A percentile compares a stretch with the other conserved stretches of the same genome.
Conservation (phyloP, 495 filamentous ascomycete species). For the Glarea lozoyensis region DNA sequence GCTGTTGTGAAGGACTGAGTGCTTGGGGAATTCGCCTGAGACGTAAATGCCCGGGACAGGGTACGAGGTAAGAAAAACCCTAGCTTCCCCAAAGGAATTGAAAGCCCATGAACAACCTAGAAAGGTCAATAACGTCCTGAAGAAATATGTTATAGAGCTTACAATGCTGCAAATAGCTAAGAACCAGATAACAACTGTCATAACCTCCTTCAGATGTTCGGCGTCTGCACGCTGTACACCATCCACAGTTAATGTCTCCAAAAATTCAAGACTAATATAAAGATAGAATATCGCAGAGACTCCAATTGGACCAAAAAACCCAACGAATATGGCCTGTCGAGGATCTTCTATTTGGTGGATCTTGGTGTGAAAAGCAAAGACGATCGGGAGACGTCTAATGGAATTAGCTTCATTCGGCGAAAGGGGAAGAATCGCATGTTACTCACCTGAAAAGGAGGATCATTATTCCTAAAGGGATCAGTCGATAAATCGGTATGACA, state of each 20-base stretch:
- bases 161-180: conserved; percentile 79
- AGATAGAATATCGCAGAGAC: conserved; percentile 88
- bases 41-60: conserved; percentile 41
- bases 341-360: conserved; percentile 74
- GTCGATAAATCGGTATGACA: conserved; percentile 66
- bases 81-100: conserved; percentile 74
- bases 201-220: conserved; percentile 47
- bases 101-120: conserved; percentile 79
- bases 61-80: conserved; percentile 73
- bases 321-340: conserved; percentile 71
- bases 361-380: conserved; percentile 62
- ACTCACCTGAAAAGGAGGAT: conserved; percentile 55
- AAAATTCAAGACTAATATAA: conserved; percentile 66
- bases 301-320: conserved; percentile 94
- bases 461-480: conserved; percentile 71
- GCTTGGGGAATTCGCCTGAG: conserved; percentile 25
- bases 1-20: conserved; percentile 10
- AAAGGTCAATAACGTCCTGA: conserved; percentile 11
- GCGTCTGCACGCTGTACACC: conserved; percentile 60
- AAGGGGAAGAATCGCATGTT: conserved; percentile 16
- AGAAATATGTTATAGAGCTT: conserved; percentile 28
- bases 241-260: conserved; percentile 45
- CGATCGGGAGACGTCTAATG: conserved; percentile 62
- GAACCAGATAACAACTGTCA: conserved; percentile 78
- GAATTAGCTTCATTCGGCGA: conserved; percentile 8